Base-by-base conservation (phyloP, 169 alveolate genomes). In the Besnoitia besnoiti region DNA sequence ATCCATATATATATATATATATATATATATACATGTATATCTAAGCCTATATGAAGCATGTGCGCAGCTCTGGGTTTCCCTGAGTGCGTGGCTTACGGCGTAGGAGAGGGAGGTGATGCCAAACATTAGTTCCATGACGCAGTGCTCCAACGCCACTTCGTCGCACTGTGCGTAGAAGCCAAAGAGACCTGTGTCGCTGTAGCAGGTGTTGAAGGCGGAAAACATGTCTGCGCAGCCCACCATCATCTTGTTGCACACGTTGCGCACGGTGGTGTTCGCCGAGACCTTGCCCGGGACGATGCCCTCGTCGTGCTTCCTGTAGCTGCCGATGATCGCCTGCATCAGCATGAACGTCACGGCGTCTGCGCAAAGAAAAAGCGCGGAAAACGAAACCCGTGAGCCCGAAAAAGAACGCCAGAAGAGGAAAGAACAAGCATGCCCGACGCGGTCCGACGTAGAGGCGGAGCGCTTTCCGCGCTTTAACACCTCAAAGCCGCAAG, bases 181-280 rank as follows among this genome's bases (percentile, higher is more conserved):
- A 94, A 97, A 98, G 50, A 98, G 92, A 39, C 99, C 99, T 51
- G 99, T 97, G 93, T 99, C 99, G 75, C 97, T 96, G 95, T 98
- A 99, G 90, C 97, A 96, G 0, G 98, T 97, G 90, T 97, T 97
- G 91, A 97, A 97, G 12, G 98, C 96, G 47, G 97, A 95, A 93
- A 96, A 97, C 47, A 93, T 93, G 59, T 97, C 98, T 42, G 98
- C 98, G 84, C 97, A 96, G 0, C 98, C 98, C 49, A 95, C 95
- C 21, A 95, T 95, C 98, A 96, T 95, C 59, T 96, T 95, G 92
- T 94, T 95, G 84, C 97, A 96, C 37, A 95, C 95, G 62, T 95
- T 96, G 85, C 95, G 97, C 46, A 95, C 93, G 37, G 96, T 97
- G 94, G 94, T 94, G 92, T 96, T 97, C 30, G 96, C 97, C 33